phyloP scores from a whole-genome alignment of 345 rosid species.

The Gossypium mustelinum region DNA sequence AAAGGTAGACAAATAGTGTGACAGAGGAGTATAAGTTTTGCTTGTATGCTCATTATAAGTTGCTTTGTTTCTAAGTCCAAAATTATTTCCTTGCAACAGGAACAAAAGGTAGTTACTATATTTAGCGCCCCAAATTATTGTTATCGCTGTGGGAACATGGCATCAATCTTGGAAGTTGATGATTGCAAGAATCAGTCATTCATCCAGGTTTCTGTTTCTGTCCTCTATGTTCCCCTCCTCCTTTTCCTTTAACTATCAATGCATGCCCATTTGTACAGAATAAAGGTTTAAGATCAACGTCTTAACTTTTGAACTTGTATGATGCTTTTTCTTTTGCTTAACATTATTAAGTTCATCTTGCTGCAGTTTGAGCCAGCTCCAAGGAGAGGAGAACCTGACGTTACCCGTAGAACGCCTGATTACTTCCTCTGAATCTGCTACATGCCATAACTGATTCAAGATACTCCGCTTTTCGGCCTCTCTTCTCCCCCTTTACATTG shows the following conservation, averaged over 20 bases:
- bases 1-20: background rate
- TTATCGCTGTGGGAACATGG: slow-evolving; percentile 99
- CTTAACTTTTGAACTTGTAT: background rate
- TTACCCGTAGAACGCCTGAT: slow-evolving; percentile 94
- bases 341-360: slow-evolving; percentile 11
- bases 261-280: background rate
- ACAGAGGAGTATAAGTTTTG: background rate
- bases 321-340: background rate
- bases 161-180: slow-evolving; percentile 96
- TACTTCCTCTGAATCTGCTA: slow-evolving; percentile 61
- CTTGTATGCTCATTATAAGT: slow-evolving; percentile 10
- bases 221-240: background rate
- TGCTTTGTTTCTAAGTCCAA: slow-evolving; percentile 10
- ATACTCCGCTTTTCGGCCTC: background rate
- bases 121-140: slow-evolving; percentile 98
- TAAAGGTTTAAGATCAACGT: background rate
- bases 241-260: background rate
- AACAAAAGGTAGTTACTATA: slow-evolving; percentile 99
- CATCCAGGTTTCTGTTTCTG: slow-evolving; percentile 63
- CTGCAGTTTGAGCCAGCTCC: slow-evolving; percentile 98
- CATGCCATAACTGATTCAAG: slow-evolving; percentile 2
- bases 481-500: background rate
- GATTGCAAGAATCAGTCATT: slow-evolving; percentile 88
- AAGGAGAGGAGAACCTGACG: slow-evolving; percentile 98
- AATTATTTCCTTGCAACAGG: slow-evolving; percentile 47